Base-by-base conservation (phyloP, 208 protist species). In the Crithidia fasciculata region DNA sequence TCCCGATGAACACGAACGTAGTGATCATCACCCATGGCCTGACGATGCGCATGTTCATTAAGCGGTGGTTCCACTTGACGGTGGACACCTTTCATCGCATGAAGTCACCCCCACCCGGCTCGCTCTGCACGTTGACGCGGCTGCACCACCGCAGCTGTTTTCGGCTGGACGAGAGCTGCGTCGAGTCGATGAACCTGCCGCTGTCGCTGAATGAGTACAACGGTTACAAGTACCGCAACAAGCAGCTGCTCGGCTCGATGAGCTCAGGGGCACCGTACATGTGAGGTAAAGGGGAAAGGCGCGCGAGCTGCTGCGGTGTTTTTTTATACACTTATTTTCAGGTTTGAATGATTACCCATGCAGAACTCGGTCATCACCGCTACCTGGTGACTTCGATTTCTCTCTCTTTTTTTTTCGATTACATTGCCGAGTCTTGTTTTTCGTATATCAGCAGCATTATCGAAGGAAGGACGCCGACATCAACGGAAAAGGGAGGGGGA, bases 1-100 rank as follows among this genome's bases (percentile, higher is more conserved):
- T 95, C 36, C 90, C 91, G 40, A 88, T 89, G 84, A 80, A 95
- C 69, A 91, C 87, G 2, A 97, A 94, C 75, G 90, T 97, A 9
- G 90, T 97, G 5, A 88, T 97, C 67, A 78, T 97, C 57, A 97
- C 94, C 13, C 94, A 97, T 73, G 94, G 90, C 7, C 78, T 96
- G 72, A 91, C 89, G 5, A 91, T 96, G 49, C 90, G 92, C 55
- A 92, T 95, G 87, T 89, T 97, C 75, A 86, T 97, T 57, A 96
- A 95, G 82, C 86, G 91, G 36, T 97, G 93, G 93, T 96, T 96
- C 59, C 89, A 95, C 72, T 59, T 97, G 6, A 94, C 89, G n/a
- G 93, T 97, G n/a, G 90, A 95, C 13, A 94, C 89, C 5, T 97
- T 93, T 69, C 89, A 97, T 54, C 78, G 76, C 44, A 97, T 97